Percentiles rank a stretch among this genome's conserved stretches.
phyloP scores from a whole-genome alignment of 768 basidiomycete genomes.

The Tulasnella sp. region DNA sequence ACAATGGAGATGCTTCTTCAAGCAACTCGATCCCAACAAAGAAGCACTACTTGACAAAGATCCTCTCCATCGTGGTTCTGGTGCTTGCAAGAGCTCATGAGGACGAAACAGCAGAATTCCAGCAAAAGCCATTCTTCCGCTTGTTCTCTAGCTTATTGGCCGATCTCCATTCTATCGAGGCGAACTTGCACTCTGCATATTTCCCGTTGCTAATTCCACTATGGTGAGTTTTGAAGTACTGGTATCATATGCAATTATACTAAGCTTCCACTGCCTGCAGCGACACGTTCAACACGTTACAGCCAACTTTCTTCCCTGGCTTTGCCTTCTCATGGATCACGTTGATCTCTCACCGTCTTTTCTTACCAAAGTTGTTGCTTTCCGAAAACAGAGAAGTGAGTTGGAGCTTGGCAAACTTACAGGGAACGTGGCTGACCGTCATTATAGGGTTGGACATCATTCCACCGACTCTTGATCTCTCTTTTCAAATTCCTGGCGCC shows the following conservation, averaged over 20 bases:
- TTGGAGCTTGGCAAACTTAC: conserved; percentile 5
- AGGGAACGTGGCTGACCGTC: conserved; percentile 13
- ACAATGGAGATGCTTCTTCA: conserved; percentile 83
- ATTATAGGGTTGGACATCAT: conserved; percentile 78
- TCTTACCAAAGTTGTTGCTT: conserved; percentile 90
- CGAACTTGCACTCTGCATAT: conserved; percentile 75
- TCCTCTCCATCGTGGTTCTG: conserved; percentile 91
- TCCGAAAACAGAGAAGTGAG: conserved; percentile 77
- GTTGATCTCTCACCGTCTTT: conserved; percentile 85
- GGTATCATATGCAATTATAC: conserved; percentile 4
- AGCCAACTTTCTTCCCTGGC: conserved; percentile 92
- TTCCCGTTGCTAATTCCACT: conserved; percentile 78
- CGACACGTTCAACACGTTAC: conserved; percentile 89
- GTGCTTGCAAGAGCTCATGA: conserved; percentile 92
- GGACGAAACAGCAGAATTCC: conserved; percentile 80
- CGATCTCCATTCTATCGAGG: conserved; percentile 78
- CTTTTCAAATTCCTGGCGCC: conserved; percentile 91
- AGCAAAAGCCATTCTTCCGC: conserved; percentile 95
- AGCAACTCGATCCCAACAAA: conserved; percentile 92
- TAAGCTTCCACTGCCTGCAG: conserved; percentile 32
- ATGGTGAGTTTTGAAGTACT: conserved; percentile 39
- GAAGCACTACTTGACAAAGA: conserved; percentile 92
- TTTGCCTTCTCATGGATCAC: conserved; percentile 99
- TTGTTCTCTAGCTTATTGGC: conserved; percentile 95
- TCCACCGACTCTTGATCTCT: conserved; percentile 86